Conservation (phyloP, 192 early-diverging fungal species). For the Thamnidium elegans region DNA sequence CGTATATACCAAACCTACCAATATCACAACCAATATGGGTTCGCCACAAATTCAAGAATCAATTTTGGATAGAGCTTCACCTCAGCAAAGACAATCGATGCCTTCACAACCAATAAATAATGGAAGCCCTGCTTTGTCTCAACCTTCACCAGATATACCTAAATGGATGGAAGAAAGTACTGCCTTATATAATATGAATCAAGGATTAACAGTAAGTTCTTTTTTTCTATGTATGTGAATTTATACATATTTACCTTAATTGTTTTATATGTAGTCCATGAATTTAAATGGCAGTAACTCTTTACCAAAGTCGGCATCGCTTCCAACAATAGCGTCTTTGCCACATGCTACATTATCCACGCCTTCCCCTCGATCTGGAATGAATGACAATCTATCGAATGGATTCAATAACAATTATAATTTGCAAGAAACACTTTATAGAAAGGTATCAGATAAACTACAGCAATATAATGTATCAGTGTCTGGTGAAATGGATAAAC, state of each 20-base stretch:
- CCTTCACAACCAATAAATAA: slow-evolving; percentile 11
- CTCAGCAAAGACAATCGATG: slow-evolving; percentile 14
- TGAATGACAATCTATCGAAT: too few species aligned
- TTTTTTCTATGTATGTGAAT: neutral
- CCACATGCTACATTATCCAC: slow-evolving; percentile 12
- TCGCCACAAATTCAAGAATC: slow-evolving; percentile 33
- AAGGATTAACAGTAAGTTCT: slow-evolving; percentile 16
- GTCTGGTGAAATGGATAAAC: slow-evolving; percentile 62
- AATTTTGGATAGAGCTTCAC: slow-evolving; percentile 10
- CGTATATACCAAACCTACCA: slow-evolving; percentile 61
- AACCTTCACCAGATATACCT: neutral
- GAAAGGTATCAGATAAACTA: slow-evolving; percentile 55
- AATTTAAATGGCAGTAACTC: neutral
- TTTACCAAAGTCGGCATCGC: slow-evolving; percentile 9
- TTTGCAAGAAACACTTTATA: slow-evolving; percentile 60
- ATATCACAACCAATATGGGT: slow-evolving; percentile 24
- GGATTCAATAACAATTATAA: slow-evolving; percentile 20
- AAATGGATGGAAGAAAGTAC: slow-evolving; percentile 9
- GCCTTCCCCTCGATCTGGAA: slow-evolving; percentile 18
- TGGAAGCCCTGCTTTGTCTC: neutral
- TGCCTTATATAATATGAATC: slow-evolving; percentile 12
- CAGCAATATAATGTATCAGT: slow-evolving; percentile 57
- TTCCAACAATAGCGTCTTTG: neutral
- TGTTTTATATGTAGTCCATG: neutral
- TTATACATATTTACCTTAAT: neutral